phyloP scores from a whole-genome alignment of 2,329 filamentous ascomycete genomes.

The Penicillium corylophilum region DNA sequence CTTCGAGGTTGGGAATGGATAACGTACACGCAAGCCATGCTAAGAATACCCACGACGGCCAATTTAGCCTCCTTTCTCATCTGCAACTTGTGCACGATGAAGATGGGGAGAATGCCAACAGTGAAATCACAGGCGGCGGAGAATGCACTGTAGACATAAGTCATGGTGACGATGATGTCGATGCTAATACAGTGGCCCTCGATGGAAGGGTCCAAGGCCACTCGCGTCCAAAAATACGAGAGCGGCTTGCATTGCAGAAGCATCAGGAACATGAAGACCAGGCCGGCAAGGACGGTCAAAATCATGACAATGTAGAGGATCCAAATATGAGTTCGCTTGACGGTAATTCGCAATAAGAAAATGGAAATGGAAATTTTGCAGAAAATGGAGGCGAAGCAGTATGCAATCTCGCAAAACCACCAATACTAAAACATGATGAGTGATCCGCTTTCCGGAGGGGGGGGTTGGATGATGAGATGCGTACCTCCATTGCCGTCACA shows the following conservation, averaged over 20 bases:
- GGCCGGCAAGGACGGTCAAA: slow-evolving; percentile 46
- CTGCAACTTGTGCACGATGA: slow-evolving; percentile 56
- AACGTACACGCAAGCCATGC: slow-evolving; percentile 54
- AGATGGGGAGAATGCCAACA: slow-evolving; percentile 53
- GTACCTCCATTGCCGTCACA: slow-evolving; percentile 29
- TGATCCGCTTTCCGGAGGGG: neutral
- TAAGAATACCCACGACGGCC: slow-evolving; percentile 53
- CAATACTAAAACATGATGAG: slow-evolving; percentile 32
- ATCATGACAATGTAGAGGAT: slow-evolving; percentile 49
- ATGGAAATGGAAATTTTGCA: slow-evolving; percentile 54
- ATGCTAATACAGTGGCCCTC: slow-evolving; percentile 45
- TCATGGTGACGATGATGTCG: slow-evolving; percentile 33
- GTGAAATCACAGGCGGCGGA: slow-evolving; percentile 51
- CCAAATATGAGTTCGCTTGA: slow-evolving; percentile 47
- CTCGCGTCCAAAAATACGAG: slow-evolving; percentile 50
- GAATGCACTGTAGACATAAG: slow-evolving; percentile 35
- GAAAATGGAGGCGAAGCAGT: slow-evolving; percentile 47
- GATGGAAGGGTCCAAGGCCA: slow-evolving; percentile 23
- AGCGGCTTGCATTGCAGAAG: slow-evolving; percentile 56
- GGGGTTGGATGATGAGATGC: neutral
- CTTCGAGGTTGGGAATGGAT: slow-evolving; percentile 18
- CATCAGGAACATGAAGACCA: slow-evolving; percentile 53
- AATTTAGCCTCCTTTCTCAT: slow-evolving; percentile 55
- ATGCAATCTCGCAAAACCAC: slow-evolving; percentile 56
- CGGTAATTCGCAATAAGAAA: slow-evolving; percentile 53